Evolutionary conservation across 192 early-diverging fungal genomes (phyloP).

Genomic region (Backusella mclennaniae): DNA sequence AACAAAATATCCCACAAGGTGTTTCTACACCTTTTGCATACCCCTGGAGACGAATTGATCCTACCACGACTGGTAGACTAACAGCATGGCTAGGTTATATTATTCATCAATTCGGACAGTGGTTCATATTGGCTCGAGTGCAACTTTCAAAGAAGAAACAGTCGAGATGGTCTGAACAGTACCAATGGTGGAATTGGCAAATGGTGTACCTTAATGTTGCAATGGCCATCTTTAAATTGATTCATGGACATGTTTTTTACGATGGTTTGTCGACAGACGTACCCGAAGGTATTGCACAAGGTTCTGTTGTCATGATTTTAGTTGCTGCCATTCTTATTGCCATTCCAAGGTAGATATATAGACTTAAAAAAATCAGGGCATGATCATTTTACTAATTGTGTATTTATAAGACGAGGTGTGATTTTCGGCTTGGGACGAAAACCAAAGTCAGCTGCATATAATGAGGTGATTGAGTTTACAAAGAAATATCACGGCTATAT

Average conservation of each 20-base stretch:
- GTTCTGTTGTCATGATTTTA: conserved; percentile 29
- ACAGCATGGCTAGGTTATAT: conserved; percentile 24
- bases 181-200: conserved; percentile 32
- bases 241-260: conserved; percentile 27
- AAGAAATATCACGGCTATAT: conserved; percentile 34
- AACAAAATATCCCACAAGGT: not conserved
- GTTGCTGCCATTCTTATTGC: conserved; percentile 30
- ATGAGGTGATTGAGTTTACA: conserved; percentile 25
- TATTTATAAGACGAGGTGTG: conserved; percentile 26
- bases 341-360: conserved; percentile 19
- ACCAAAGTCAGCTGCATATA: not conserved
- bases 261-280: conserved; percentile 35
- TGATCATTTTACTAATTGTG: not conserved
- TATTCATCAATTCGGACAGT: conserved; percentile 32
- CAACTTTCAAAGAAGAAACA: conserved; percentile 17
- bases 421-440: conserved; percentile 26
- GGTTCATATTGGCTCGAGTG: conserved; percentile 16
- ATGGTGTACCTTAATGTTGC: conserved; percentile 30
- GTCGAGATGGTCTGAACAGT: conserved; percentile 19
- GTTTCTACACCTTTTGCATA: conserved; percentile 31
- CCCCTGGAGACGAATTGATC: conserved; percentile 20
- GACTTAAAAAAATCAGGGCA: not conserved
- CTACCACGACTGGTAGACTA: conserved; percentile 1
- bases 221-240: conserved; percentile 29
- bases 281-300: conserved; percentile 28